These are phyloP conservation scores for Plantago ovata DNA, from an alignment of 257 asterid genomes.

Conservation along the genomic window DNA sequence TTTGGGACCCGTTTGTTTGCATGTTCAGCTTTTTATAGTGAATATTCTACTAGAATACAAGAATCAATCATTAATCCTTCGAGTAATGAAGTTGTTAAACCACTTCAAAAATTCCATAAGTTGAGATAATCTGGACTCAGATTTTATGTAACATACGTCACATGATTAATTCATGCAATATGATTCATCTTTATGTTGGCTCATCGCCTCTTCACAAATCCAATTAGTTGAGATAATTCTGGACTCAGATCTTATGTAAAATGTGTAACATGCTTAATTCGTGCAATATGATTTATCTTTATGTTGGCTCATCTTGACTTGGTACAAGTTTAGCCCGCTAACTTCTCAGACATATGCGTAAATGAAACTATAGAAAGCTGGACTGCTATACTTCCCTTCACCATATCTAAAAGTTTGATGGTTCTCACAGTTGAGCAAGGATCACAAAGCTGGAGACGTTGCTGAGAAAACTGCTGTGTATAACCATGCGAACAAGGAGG, in stretches of 20 bases:
- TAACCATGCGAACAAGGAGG: conserved; percentile 91
- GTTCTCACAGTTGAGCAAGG: conserved; percentile 61
- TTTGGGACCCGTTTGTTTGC: too few relatives aligned
- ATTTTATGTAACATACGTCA: background rate
- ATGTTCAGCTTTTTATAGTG: too few relatives aligned
- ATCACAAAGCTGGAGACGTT: conserved; percentile 58
- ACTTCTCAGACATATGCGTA: conserved; percentile 6
- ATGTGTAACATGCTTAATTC: too few relatives aligned
- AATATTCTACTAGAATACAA: too few relatives aligned
- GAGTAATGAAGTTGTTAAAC: too few relatives aligned
- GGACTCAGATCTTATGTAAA: too few relatives aligned
- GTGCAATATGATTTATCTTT: too few relatives aligned
- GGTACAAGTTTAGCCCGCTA: background rate
- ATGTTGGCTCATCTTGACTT: conserved; percentile 3
- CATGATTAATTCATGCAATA: conserved; percentile 6
- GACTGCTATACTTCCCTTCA: conserved; percentile 10
- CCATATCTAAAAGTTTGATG: conserved; percentile 18
- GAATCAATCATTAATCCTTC: too few relatives aligned
- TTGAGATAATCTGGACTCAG: background rate
- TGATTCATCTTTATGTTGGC: too few relatives aligned
- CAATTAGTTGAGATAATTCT: too few relatives aligned
- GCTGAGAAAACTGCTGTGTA: conserved; percentile 63
- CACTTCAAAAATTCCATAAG: background rate
- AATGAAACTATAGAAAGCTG: conserved; percentile 4
- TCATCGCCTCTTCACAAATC: too few relatives aligned